Conservation (phyloP, 2,329 filamentous ascomycete species). For the Lithohypha guttulata region DNA sequence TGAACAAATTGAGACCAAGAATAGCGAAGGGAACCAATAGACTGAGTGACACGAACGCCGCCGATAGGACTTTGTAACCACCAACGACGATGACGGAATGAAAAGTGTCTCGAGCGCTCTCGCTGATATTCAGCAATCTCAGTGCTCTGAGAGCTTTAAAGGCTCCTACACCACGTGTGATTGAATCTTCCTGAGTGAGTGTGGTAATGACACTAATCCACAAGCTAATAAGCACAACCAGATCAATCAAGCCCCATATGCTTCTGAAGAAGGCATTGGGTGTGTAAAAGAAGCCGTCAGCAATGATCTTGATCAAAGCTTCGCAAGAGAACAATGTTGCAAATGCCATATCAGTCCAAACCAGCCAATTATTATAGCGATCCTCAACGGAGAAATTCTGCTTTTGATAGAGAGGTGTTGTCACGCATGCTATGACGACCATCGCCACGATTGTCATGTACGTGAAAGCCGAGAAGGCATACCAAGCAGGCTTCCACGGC, state of each 20-base stretch:
- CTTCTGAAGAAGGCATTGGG: slow-evolving; percentile 95
- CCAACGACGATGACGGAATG: slow-evolving; percentile 91
- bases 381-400: slow-evolving; percentile 59
- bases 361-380: slow-evolving; percentile 73
- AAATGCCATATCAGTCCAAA: slow-evolving; percentile 86
- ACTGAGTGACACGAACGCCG: slow-evolving; percentile 87
- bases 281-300: slow-evolving; percentile 91
- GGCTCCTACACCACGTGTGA: slow-evolving; percentile 83
- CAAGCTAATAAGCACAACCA: slow-evolving; percentile 77
- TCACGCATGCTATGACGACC: slow-evolving; percentile 92
- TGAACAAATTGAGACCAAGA: slow-evolving; percentile 88
- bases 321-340: slow-evolving; percentile 77
- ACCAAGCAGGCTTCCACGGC: slow-evolving; percentile 84
- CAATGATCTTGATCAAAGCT: slow-evolving; percentile 81
- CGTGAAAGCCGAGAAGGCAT: slow-evolving; percentile 82
- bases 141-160: slow-evolving; percentile 94
- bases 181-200: slow-evolving; percentile 66
- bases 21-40: slow-evolving; percentile 94
- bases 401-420: slow-evolving; percentile 87
- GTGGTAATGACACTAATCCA: slow-evolving; percentile 91
- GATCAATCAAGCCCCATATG: slow-evolving; percentile 94
- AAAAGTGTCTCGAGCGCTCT: slow-evolving; percentile 90
- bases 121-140: slow-evolving; percentile 85
- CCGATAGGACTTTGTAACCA: slow-evolving; percentile 85
- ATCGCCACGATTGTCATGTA: slow-evolving; percentile 92